Percentiles rank a stretch among this genome's conserved stretches.
These are phyloP conservation scores for Boehmeria nivea DNA, from an alignment of 306 rosid genomes.

Conservation along the genomic window DNA sequence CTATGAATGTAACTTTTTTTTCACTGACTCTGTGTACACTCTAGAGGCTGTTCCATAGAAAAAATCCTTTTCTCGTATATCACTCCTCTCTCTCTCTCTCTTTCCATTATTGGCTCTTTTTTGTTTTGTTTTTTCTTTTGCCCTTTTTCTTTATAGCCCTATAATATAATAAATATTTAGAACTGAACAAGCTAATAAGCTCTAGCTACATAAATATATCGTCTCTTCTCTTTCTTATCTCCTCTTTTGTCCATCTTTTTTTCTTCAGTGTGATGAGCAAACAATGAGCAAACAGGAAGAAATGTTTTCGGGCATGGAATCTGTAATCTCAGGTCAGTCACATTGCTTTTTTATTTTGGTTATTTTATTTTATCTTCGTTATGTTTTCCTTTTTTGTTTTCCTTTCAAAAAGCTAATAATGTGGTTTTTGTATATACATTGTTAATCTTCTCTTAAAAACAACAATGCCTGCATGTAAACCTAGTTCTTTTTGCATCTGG, in stretches of 20 bases:
- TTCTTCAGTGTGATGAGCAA: no score
- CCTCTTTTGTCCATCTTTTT: neutral
- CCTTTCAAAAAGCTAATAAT: conserved; percentile 14
- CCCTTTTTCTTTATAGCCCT: neutral
- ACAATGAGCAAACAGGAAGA: conserved; percentile 51
- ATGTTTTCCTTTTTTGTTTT: no score
- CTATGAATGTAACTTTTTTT: neutral
- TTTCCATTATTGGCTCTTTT: neutral
- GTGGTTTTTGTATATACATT: conserved; percentile 2
- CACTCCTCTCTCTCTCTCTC: conserved; percentile 25
- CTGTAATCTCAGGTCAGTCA: conserved; percentile 39
- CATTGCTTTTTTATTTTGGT: conserved; percentile 2
- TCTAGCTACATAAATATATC: neutral
- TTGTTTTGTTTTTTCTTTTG: no score
- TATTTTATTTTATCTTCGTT: conserved; percentile 10
- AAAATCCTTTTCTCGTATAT: conserved; percentile 4
- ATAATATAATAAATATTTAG: neutral
- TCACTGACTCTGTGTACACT: neutral
- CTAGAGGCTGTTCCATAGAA: conserved; percentile 16
- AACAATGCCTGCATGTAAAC: neutral
- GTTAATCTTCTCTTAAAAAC: neutral
- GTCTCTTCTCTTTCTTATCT: no score
- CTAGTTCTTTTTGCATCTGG: conserved; percentile 2
- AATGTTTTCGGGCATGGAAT: conserved; percentile 32
- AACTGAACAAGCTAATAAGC: neutral